Conservation (phyloP, 768 basidiomycete genomes). For the Solioccasus polychromus region DNA sequence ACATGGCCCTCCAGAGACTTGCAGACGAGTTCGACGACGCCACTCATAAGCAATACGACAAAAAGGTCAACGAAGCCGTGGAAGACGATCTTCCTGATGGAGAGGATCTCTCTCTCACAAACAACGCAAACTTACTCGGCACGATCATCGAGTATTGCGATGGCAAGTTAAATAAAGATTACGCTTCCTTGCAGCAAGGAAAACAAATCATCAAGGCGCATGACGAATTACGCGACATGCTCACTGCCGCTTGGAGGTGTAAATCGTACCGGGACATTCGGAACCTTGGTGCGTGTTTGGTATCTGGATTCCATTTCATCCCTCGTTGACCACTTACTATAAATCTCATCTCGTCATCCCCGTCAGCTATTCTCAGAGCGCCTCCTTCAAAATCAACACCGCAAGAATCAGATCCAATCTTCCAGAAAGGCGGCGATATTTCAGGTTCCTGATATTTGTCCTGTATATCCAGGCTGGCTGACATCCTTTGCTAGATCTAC, state of each 20-base stretch:
- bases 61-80: background rate
- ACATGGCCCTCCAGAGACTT: background rate
- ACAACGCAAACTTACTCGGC: too few relatives aligned
- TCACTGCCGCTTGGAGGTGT: background rate
- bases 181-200: too few relatives aligned
- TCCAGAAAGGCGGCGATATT: too few relatives aligned
- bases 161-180: too few relatives aligned
- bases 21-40: background rate
- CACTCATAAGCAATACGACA: background rate
- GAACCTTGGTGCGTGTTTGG: background rate
- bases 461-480: background rate
- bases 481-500: background rate
- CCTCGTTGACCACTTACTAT: background rate
- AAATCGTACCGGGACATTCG: background rate
- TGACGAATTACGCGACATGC: background rate
- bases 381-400: background rate
- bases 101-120: too few relatives aligned
- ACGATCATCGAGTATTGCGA: too few relatives aligned
- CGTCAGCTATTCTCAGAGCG: background rate
- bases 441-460: background rate
- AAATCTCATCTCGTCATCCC: background rate
- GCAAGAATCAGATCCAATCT: too few relatives aligned
- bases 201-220: background rate
- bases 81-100: too few relatives aligned
- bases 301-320: background rate